Conservation (phyloP, 805 yeast genomes). For the Starmera dryadoides region DNA sequence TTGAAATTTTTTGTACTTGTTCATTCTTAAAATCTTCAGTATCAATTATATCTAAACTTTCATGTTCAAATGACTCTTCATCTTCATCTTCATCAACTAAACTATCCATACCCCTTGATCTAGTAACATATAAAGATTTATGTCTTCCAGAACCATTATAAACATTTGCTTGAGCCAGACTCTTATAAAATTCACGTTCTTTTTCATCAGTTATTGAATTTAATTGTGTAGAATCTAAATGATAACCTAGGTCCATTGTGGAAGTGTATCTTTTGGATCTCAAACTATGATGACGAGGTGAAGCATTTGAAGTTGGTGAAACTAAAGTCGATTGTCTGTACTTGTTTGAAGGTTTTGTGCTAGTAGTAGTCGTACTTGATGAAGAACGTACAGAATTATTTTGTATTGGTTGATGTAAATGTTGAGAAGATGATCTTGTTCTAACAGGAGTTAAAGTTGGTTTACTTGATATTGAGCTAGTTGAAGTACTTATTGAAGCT, state of each 20-base stretch:
- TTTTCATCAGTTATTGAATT: conserved; percentile 11
- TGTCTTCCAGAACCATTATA: not conserved
- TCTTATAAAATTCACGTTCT: conserved; percentile 15
- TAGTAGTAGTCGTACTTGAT: too few relatives aligned
- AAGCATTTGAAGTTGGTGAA: not conserved
- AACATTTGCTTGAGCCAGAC: not conserved
- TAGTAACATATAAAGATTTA: not conserved
- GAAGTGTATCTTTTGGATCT: conserved; percentile 9
- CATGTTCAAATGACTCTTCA: not conserved
- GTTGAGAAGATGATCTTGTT: not conserved
- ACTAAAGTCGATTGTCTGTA: not conserved
- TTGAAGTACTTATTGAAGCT: not conserved
- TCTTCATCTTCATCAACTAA: conserved; percentile 2
- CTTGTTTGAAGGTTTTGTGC: too few relatives aligned
- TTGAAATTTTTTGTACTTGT: not conserved
- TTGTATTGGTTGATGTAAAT: not conserved
- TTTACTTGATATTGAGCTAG: not conserved
- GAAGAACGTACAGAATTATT: too few relatives aligned
- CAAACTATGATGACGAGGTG: not conserved
- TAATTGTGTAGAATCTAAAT: not conserved
- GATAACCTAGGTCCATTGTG: conserved; percentile 4
- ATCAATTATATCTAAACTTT: not conserved
- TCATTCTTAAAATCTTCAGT: not conserved
- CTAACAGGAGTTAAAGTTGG: not conserved
- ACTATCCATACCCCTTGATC: not conserved